Evolutionary conservation across 1,284 basidiomycete genomes (phyloP).

Genomic region (Takashimella koratensis): DNA sequence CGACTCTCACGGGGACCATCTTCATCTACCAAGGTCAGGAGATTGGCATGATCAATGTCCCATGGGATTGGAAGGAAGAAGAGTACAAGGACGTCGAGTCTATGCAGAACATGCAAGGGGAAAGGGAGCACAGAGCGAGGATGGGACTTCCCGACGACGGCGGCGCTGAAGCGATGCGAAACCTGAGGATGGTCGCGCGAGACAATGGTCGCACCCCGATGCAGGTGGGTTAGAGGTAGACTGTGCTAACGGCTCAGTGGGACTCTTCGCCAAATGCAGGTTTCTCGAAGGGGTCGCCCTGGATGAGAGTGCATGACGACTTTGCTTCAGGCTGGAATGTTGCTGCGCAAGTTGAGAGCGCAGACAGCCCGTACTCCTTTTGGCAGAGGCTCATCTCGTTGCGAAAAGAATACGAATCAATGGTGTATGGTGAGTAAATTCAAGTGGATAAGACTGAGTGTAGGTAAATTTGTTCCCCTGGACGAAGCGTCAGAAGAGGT

Average conservation of each 20-base stretch:
- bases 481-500: conserved; percentile 37
- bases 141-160: conserved; percentile 27
- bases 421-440: conserved; percentile 40
- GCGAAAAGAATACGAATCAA: conserved; percentile 38
- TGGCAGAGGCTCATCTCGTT: conserved; percentile 42
- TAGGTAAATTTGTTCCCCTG: conserved; percentile 36
- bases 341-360: conserved; percentile 43
- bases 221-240: conserved; percentile 19
- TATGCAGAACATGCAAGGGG: conserved; percentile 38
- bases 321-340: conserved; percentile 54
- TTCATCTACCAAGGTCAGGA: conserved; percentile 74
- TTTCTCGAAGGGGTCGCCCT: conserved; percentile 62
- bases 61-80: conserved; percentile 61
- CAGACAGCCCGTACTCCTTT: conserved; percentile 34
- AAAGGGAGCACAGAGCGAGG: conserved; percentile 37
- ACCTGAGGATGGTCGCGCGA: conserved; percentile 41
- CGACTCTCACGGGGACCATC: conserved; percentile 62
- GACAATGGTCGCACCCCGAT: conserved; percentile 40
- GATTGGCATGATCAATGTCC: conserved; percentile 66
- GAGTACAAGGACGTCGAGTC: conserved; percentile 62
- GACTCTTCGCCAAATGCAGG: conserved; percentile 58
- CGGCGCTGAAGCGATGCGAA: conserved; percentile 33
- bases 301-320: conserved; percentile 75
- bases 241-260: conserved; percentile 55
- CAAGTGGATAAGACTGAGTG: background rate